phyloP scores from a whole-genome alignment of 2,329 filamentous ascomycete genomes.

The Penicillium sp. region DNA sequence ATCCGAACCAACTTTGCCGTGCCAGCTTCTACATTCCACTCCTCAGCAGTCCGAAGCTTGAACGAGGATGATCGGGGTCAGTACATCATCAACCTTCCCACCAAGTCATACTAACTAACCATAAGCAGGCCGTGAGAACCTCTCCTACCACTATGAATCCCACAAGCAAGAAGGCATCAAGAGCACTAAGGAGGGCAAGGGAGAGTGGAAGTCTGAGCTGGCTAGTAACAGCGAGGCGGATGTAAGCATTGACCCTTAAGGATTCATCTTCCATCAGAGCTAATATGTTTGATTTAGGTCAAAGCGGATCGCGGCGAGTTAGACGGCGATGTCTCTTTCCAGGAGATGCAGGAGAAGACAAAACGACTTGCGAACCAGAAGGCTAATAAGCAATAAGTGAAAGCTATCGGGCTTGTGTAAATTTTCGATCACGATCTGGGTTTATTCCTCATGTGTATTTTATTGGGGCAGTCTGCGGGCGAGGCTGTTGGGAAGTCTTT shows the following conservation, averaged over 20 bases:
- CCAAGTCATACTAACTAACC: neutral
- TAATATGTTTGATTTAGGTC: slow-evolving; percentile 32
- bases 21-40: slow-evolving; percentile 30
- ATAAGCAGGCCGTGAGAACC: slow-evolving; percentile 43
- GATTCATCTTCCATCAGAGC: neutral
- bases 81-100: slow-evolving; percentile 4
- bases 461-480: neutral
- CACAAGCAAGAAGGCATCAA: slow-evolving; percentile 64
- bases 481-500: neutral
- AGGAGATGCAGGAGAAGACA: slow-evolving; percentile 59
- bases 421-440: neutral
- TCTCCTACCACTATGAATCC: slow-evolving; percentile 47
- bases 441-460: neutral
- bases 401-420: neutral
- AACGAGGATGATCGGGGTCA: slow-evolving; percentile 40
- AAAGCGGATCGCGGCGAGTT: slow-evolving; percentile 61
- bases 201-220: slow-evolving; percentile 74
- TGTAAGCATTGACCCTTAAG: slow-evolving; percentile 44
- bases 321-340: slow-evolving; percentile 44
- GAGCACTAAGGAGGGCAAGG: slow-evolving; percentile 58
- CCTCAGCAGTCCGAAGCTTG: slow-evolving; percentile 28
- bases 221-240: slow-evolving; percentile 78
- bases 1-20: slow-evolving; percentile 20
- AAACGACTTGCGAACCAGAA: slow-evolving; percentile 41
- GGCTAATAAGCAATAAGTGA: slow-evolving; percentile 6